Evolutionary conservation across 805 yeast genomes (phyloP).

Genomic region (Metschnikowia proteae): DNA sequence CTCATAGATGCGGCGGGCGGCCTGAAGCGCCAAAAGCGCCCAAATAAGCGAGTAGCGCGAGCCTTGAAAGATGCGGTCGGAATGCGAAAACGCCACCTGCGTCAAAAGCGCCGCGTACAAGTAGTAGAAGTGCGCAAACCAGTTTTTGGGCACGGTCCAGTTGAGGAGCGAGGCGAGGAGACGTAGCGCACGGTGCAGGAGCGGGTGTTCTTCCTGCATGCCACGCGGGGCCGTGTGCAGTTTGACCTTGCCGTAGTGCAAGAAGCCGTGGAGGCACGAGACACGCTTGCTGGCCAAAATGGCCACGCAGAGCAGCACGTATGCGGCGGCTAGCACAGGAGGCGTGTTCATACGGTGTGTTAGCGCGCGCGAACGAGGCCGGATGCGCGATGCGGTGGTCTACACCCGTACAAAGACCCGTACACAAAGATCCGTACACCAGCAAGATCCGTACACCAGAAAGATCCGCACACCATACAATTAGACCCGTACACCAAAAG

Average conservation of each 20-base stretch:
- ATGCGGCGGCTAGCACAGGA: background rate
- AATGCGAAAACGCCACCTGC: constrained; percentile 18
- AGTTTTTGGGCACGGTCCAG: constrained; percentile 56
- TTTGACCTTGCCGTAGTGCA: constrained; percentile 15
- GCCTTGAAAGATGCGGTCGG: constrained; percentile 5
- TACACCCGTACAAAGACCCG: background rate
- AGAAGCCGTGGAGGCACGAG: constrained; percentile 10
- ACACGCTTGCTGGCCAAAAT: constrained; percentile 6
- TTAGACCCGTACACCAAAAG: no score
- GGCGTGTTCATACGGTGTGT: background rate
- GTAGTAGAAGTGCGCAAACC: constrained; percentile 62
- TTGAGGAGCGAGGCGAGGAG: background rate
- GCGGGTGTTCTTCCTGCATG: background rate
- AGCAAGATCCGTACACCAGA: no score
- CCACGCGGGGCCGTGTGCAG: constrained; percentile 1
- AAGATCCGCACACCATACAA: background rate
- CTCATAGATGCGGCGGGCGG: constrained; percentile 53
- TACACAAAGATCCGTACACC: background rate
- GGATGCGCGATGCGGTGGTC: background rate
- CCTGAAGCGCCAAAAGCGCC: constrained; percentile 41
- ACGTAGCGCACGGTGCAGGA: background rate
- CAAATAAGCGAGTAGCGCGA: constrained; percentile 22
- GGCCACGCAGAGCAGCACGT: constrained; percentile 3
- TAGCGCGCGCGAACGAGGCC: background rate
- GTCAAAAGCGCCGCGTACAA: constrained; percentile 31